These are phyloP conservation scores for Stagonosporopsis chrysanthemi DNA, from an alignment of 2,329 filamentous ascomycete genomes.

Conservation along the genomic window DNA sequence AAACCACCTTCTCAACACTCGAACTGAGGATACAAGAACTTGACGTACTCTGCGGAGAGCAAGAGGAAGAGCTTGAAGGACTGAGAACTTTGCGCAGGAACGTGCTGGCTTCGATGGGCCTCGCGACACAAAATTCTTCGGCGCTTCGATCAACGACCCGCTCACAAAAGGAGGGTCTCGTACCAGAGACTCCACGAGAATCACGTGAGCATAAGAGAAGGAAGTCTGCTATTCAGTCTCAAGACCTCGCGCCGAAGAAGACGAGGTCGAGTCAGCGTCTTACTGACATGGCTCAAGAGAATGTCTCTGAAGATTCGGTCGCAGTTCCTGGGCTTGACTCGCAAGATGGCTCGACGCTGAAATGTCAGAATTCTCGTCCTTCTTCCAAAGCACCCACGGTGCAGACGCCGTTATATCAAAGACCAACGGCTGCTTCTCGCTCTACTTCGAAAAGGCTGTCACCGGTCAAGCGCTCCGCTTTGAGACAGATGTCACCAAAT, in stretches of 20 bases:
- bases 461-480: constrained; percentile 36
- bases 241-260: constrained; percentile 15
- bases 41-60: constrained; percentile 33
- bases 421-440: constrained; percentile 16
- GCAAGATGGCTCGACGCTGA: constrained; percentile 48
- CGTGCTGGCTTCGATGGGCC: constrained; percentile 37
- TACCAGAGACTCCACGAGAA: constrained; percentile 22
- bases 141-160: constrained; percentile 22
- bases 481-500: constrained; percentile 46
- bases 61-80: constrained; percentile 42
- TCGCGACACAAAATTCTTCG: constrained; percentile 22
- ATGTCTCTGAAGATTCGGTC: constrained; percentile 33
- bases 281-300: constrained; percentile 27
- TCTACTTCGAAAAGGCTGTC: constrained; percentile 27
- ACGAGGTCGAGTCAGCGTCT: constrained; percentile 6
- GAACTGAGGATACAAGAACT: constrained; percentile 37
- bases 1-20: constrained; percentile 27
- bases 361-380: constrained; percentile 49
- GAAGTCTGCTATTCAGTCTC: constrained; percentile 28
- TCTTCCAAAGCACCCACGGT: constrained; percentile 42
- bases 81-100: constrained; percentile 35
- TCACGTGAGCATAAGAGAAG: constrained; percentile 33
- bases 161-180: constrained; percentile 18
- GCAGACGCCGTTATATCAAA: constrained; percentile 39
- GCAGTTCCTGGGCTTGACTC: constrained; percentile 28